phyloP scores from a whole-genome alignment of 2,329 filamentous ascomycete species.

The Hymenoscyphus fraxineus region DNA sequence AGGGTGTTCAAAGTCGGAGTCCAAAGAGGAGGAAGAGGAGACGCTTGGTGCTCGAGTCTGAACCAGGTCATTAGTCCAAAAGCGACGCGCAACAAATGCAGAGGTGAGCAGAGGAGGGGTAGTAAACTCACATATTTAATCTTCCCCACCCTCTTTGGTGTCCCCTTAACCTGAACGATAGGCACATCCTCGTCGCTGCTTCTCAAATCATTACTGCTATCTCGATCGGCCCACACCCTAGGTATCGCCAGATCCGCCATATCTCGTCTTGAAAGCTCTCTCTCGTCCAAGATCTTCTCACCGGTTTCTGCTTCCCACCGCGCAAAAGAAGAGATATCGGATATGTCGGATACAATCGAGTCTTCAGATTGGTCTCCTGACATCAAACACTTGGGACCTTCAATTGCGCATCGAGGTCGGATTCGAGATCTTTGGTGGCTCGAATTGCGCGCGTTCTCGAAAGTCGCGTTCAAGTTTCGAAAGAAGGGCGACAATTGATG shows the following conservation, averaged over 20 bases:
- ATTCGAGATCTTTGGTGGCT: not conserved
- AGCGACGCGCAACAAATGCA: not conserved
- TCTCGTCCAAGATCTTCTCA: conserved; percentile 9
- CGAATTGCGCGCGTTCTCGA: not conserved
- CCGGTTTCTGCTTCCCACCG: conserved; percentile 20
- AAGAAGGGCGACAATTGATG: not conserved
- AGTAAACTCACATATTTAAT: not conserved
- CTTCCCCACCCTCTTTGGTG: not conserved
- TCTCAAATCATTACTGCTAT: conserved; percentile 25
- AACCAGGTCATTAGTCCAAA: not conserved
- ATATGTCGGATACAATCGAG: not conserved
- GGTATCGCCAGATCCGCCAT: conserved; percentile 15
- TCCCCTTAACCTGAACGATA: not conserved
- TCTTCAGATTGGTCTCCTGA: not conserved
- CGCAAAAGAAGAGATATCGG: conserved; percentile 24
- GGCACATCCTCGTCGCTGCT: conserved; percentile 13
- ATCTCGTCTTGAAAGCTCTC: conserved; percentile 10
- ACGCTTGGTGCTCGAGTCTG: not conserved
- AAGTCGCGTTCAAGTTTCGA: not conserved
- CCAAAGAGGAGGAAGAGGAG: not conserved
- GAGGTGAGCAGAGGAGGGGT: not conserved
- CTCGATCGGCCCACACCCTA: conserved; percentile 17
- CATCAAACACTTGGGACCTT: not conserved
- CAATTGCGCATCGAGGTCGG: not conserved
- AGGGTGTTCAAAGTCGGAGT: conserved; percentile 6